phyloP scores from a whole-genome alignment of 352 stramenopile species.

The Globisporangium rhizosaccharum region DNA sequence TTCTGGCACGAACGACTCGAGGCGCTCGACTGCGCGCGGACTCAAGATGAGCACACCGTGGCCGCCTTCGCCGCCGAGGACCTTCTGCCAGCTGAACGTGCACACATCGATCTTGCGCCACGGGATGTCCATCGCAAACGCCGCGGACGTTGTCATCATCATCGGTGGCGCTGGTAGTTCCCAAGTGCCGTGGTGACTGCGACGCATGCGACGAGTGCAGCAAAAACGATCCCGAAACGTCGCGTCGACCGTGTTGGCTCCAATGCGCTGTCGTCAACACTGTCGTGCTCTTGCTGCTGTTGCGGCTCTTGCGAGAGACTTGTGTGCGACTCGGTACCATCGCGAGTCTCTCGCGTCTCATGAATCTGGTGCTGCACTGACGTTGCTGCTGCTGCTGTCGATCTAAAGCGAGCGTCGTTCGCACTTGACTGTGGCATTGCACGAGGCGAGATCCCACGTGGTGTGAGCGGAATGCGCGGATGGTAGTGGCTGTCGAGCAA shows the following conservation, averaged over 20 bases:
- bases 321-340: not conserved
- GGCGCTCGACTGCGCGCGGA: slow-evolving; percentile 93
- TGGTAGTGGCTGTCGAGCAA: slow-evolving; percentile 12
- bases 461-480: slow-evolving; percentile 14
- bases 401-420: not conserved
- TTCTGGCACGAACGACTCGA: slow-evolving; percentile 92
- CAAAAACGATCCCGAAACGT: slow-evolving; percentile 5
- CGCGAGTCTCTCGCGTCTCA: not conserved
- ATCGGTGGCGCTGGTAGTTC: not conserved
- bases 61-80: slow-evolving; percentile 96
- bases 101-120: slow-evolving; percentile 99
- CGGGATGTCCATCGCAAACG: slow-evolving; percentile 98
- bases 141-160: slow-evolving; percentile 84
- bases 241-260: not conserved
- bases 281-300: not conserved
- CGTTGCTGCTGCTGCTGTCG: not conserved
- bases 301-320: not conserved
- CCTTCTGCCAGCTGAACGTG: slow-evolving; percentile 99
- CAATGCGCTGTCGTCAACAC: not conserved
- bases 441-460: not conserved
- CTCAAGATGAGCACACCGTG: slow-evolving; percentile 98
- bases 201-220: slow-evolving; percentile 5
- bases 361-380: not conserved
- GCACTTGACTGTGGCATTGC: not conserved
- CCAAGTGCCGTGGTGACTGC: slow-evolving; percentile 10